These are phyloP conservation scores for Coniochaeta sp. DNA, from an alignment of 2,329 filamentous ascomycete genomes.

Conservation along the genomic window DNA sequence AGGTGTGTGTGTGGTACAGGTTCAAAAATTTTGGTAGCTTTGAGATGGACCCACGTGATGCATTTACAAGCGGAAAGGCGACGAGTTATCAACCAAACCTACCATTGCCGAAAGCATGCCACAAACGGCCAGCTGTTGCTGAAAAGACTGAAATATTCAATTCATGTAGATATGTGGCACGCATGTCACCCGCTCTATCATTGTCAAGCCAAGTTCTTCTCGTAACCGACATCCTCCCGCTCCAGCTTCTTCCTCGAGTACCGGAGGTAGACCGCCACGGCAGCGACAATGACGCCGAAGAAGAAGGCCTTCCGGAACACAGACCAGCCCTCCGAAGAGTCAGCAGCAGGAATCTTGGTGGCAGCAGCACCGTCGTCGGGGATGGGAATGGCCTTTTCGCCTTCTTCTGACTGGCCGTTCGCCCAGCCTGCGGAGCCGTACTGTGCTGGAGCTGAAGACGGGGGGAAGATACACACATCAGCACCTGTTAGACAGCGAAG, in stretches of 20 bases:
- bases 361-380: slow-evolving; percentile 12
- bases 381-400: slow-evolving; percentile 8
- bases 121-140: not conserved
- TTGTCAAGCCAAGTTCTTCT: slow-evolving; percentile 34
- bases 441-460: slow-evolving; percentile 13
- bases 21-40: not conserved
- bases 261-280: slow-evolving; percentile 37
- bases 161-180: not conserved
- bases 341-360: slow-evolving; percentile 13
- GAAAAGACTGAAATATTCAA: not conserved
- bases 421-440: slow-evolving; percentile 30
- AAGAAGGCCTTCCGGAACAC: slow-evolving; percentile 42
- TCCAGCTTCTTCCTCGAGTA: slow-evolving; percentile 25
- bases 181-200: not conserved
- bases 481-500: slow-evolving; percentile 11
- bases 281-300: slow-evolving; percentile 39
- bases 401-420: slow-evolving; percentile 26
- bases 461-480: slow-evolving; percentile 23
- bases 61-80: not conserved
- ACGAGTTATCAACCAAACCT: not conserved
- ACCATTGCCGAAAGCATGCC: not conserved
- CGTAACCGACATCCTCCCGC: slow-evolving; percentile 26
- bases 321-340: slow-evolving; percentile 26
- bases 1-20: not conserved
- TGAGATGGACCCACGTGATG: slow-evolving; percentile 20